Base-by-base conservation (phyloP, 2,329 filamentous ascomycete species). In the Xylaria arbuscula region DNA sequence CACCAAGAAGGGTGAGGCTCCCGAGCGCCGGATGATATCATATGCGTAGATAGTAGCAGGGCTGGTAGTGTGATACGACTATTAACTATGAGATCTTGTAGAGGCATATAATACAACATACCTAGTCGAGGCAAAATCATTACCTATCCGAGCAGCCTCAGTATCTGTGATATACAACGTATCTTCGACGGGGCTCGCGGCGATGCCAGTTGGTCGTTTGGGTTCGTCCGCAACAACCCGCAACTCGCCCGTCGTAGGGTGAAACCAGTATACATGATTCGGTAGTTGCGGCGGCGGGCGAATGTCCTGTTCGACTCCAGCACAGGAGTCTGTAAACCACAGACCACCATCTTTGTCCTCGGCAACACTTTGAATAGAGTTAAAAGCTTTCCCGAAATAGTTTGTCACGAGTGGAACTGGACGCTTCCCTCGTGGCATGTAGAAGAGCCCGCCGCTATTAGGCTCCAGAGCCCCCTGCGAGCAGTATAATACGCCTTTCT, bases 281-380 rank as follows among this genome's bases (percentile, higher is more conserved):
- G 84, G 85, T 28, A 87, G 66, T 69, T 80, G 77, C 2, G 84
- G 84, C 50, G 71, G 68, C 1, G 78, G 79, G 45, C 85, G 80
- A 51, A 86, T 83, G 17, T 82, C 81, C 66, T 80, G 77, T 67
- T 84, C 81, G 61, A 81, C 80, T 3, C 83, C 84, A 60, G 81
- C 79, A 32, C 76, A 76, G 0, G 83, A 80, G 72, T 87, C 85
- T 0, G 84, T 85, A 70, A 86, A 86, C 84, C 84, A 87, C 11
- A 86, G 72, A 0, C 76, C 74, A 0, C 81, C 81, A 67, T 84
- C 81, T 1, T 36, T 47, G 1, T 80, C 78, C 11, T 80, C 74
- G 1, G 79, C 76, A 3, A 84, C 82, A 67, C 81, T 80, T 69
- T 83, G 82, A 28, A 82, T 78, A 36, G 81, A 84, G 76, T 85